A percentile compares a stretch with the other conserved stretches of the same genome.
Conservation (phyloP, 257 asterid genomes). For the Cinchona pubescens region DNA sequence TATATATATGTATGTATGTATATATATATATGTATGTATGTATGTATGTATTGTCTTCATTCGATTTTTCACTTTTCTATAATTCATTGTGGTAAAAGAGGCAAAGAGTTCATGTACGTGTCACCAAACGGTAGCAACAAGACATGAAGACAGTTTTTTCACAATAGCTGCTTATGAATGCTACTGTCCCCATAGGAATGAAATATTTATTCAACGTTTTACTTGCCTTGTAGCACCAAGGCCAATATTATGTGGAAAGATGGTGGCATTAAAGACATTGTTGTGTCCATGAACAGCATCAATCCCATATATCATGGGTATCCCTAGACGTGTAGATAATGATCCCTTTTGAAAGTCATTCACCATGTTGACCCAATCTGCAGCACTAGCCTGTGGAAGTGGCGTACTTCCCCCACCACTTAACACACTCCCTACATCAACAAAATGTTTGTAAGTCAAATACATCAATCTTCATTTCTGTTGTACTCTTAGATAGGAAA, state of each 20-base stretch:
- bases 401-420: constrained; percentile 95
- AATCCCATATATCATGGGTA: constrained; percentile 87
- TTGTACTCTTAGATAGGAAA: background rate
- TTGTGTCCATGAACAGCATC: constrained; percentile 92
- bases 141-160: too few relatives aligned
- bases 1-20: too few relatives aligned
- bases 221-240: constrained; percentile 85
- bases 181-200: background rate
- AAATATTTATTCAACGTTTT: background rate
- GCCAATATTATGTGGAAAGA: constrained; percentile 84
- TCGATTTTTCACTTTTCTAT: background rate
- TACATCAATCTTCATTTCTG: background rate
- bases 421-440: constrained; percentile 63
- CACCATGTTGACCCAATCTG: constrained; percentile 81
- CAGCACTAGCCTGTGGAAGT: constrained; percentile 59
- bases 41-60: too few relatives aligned
- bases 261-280: constrained; percentile 74
- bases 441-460: background rate
- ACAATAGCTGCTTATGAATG: background rate
- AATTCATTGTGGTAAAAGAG: too few relatives aligned
- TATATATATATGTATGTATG: too few relatives aligned
- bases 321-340: constrained; percentile 72
- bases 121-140: too few relatives aligned
- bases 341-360: constrained; percentile 71
- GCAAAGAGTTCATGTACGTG: too few relatives aligned